Conservation (phyloP, 2,329 filamentous ascomycete species). For the Colletotrichum viniferum region DNA sequence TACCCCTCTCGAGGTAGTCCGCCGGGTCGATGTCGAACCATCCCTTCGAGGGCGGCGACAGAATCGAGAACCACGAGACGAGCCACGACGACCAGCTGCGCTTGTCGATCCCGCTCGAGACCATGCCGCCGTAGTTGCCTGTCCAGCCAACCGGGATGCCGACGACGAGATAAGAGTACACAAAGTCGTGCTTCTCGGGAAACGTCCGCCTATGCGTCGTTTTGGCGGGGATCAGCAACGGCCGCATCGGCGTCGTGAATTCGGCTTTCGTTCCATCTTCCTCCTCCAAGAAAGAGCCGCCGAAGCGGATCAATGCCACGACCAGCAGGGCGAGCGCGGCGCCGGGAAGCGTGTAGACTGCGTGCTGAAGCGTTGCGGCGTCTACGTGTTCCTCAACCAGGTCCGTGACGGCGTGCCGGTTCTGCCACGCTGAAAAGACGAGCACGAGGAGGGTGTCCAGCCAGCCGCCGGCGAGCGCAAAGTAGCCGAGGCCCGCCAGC, state of each 20-base stretch:
- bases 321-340: constrained; percentile 1
- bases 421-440: constrained; percentile 27
- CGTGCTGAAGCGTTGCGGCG: neutral
- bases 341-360: neutral
- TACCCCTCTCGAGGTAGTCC: constrained; percentile 65
- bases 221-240: constrained; percentile 66
- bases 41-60: constrained; percentile 25
- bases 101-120: constrained; percentile 49
- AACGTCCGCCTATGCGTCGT: constrained; percentile 71
- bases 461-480: constrained; percentile 23
- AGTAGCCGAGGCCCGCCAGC: constrained; percentile 23
- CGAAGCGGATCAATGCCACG: neutral
- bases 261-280: neutral
- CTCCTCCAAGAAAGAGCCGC: neutral
- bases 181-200: constrained; percentile 70
- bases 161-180: constrained; percentile 72
- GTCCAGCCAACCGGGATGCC: constrained; percentile 70
- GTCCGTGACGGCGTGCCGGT: neutral
- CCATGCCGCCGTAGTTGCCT: constrained; percentile 57
- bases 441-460: constrained; percentile 30
- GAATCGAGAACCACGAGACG: constrained; percentile 35
- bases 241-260: constrained; percentile 35
- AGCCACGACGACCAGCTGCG: constrained; percentile 32
- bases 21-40: constrained; percentile 66
- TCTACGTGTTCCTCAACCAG: neutral